Base-by-base conservation (phyloP, 1,284 basidiomycete genomes). In the Golubevia pallescens region DNA sequence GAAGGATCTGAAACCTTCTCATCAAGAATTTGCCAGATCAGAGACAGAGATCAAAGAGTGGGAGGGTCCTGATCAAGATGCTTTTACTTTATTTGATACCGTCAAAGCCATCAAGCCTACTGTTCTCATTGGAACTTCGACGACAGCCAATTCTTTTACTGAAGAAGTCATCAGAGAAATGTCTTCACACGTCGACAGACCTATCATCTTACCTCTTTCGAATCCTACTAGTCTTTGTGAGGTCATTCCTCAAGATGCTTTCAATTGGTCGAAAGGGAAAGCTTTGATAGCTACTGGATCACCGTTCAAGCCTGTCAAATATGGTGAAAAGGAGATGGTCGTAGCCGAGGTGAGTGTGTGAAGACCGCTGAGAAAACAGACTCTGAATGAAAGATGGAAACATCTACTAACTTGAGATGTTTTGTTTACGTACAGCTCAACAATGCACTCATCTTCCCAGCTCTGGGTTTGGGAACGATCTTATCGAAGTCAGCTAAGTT, bases 211-310 rank as follows among this genome's bases (percentile, higher is more conserved):
- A 69, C 92, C 93, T 10, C 88, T 94, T 74, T 92, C 91, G 60
- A 95, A 95, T 86, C 93, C 93, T 3, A 93, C 91, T 70, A 86
- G 88, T 38, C 87, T 94, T n/a, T n/a, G n/a, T n/a, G n/a, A n/a
- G n/a, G n/a, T 51, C 65, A 81, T 73, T 20, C 78, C 78, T 6
- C 87, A 89, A 71, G 89, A 93, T 77, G 89, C 91, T 55, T 90
- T 90, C 73, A 87, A 90, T 23, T 94, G 93, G 93, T 92, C 91
- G 0, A 84, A 89, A 2, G 92, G 92, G 2, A 90, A 89, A 78
- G 93, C 92, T 16, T 86, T 94, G 51, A 86, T 94, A 60, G 92
- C 92, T 0, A 93, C 92, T 5, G 93, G 93, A 13, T 92, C 91
- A 71, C 93, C 93, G 0, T 95, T 94, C 87, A 89, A 89, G 3